Evolutionary conservation across 768 basidiomycete species (phyloP), one percentile per base, ranked within the genome.

Genomic region (Xanthoconium purpureum): DNA sequence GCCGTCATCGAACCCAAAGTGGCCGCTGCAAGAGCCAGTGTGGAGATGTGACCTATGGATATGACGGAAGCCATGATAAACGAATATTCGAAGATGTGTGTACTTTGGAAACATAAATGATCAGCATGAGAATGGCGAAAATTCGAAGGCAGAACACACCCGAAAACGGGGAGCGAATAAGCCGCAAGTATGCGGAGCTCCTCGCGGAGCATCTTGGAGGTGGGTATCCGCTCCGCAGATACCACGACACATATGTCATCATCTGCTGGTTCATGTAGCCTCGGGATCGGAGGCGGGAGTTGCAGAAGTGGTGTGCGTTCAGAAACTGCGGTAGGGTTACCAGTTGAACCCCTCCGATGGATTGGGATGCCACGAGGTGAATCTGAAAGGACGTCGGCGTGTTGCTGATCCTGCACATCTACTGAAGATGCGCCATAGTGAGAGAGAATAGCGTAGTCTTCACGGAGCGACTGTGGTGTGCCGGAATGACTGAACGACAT

Each of bases 41-140:
- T 96, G 1, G 92, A 94, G 12, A 98, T 73, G 70, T 98, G 96
- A 0, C 96, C 96, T 24, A 96, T 89, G 12, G 87, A 87, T 36
- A 98, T 71, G 47, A 96, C 91, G 12, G 91, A 87, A 4, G 85
- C 86, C 38, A 96, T 78, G 45, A 92, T 81, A 35, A 98, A 82
- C 10, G 88, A 90, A 70, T 90, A 95, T 68, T 98, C 95, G 18
- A 91, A 78, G 18, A 92, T 49, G 59, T 91, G 88, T 3, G 91
- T 87, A 7, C 91, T 91, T 40, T 40, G 30, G 13, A 43, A 46
- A 29, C 15, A 47, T 33, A 18, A 10, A n/a, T 18, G 6, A 20
- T 59, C 28, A 60, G 59, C 28, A 29, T 11, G 46, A 20, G 40
- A 44, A 59, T n/a, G 1, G 32, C 14, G 9, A 10, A 33, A 39